Percentiles rank a stretch among this genome's conserved stretches.
Evolutionary conservation across 306 rosid genomes (phyloP).

Genomic region (Cicer judaicum): DNA sequence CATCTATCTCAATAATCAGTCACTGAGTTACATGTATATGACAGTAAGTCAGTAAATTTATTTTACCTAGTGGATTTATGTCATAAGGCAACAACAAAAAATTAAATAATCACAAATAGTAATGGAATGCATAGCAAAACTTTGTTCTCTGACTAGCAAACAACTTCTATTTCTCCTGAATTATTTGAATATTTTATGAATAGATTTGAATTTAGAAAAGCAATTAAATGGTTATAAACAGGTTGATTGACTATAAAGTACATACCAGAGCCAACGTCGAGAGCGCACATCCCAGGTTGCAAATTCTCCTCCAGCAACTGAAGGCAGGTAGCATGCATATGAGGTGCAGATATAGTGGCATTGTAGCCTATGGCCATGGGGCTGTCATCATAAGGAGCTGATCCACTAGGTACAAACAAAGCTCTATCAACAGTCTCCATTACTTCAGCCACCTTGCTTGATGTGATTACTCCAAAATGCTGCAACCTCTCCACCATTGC

Average conservation of each 20-base stretch:
- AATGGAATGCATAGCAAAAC: not conserved
- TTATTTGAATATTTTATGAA: not conserved
- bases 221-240: not conserved
- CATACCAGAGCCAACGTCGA: constrained; percentile 92
- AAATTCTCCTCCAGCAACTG: constrained; percentile 80
- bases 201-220: not conserved
- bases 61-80: not conserved
- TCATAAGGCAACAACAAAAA: not conserved
- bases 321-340: constrained; percentile 97
- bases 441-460: constrained; percentile 74
- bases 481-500: constrained; percentile 85
- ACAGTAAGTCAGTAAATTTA: not conserved
- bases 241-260: constrained; percentile 10
- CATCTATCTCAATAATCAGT: constrained; percentile 2
- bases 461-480: constrained; percentile 67
- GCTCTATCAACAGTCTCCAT: constrained; percentile 85
- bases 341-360: constrained; percentile 99
- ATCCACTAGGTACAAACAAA: constrained; percentile 78
- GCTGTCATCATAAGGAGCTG: constrained; percentile 70
- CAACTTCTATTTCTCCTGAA: constrained; percentile 9
- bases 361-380: constrained; percentile 91
- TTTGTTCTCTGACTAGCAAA: constrained; percentile 20
- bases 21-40: not conserved
- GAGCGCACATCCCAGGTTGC: constrained; percentile 92
- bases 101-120: not conserved